These are phyloP conservation scores for Penicillium canariense DNA, from an alignment of 495 filamentous ascomycete species.

Conservation along the genomic window DNA sequence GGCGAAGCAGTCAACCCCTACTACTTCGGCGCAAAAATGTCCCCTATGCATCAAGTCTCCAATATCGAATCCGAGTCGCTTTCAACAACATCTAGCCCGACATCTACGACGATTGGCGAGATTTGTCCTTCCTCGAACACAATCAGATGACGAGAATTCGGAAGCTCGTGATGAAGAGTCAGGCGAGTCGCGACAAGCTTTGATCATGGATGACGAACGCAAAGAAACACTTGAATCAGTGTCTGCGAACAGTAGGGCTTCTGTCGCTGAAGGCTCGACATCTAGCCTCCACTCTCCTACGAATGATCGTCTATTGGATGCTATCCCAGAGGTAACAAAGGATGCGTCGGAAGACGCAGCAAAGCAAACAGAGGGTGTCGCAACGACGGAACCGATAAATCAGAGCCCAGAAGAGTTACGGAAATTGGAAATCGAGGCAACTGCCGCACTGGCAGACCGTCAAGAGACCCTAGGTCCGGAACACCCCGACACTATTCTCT, in stretches of 20 bases:
- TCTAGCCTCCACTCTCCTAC: background rate
- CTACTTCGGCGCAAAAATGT: background rate
- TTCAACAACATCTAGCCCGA: background rate
- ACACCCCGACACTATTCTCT: background rate
- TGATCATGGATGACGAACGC: background rate
- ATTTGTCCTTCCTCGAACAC: background rate
- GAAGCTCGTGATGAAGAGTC: background rate
- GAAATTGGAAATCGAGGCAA: background rate
- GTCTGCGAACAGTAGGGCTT: background rate
- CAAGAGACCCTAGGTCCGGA: background rate
- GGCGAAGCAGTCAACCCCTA: background rate
- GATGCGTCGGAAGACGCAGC: background rate
- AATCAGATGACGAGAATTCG: background rate
- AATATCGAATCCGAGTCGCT: background rate
- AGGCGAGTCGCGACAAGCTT: background rate
- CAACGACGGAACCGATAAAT: too few species aligned
- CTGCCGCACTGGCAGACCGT: background rate
- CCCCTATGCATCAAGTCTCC: background rate
- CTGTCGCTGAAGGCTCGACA: background rate
- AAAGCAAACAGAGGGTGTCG: background rate
- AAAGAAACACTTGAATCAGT: background rate
- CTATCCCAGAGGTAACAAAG: background rate
- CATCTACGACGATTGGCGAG: background rate
- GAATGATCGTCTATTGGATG: background rate
- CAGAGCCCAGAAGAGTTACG: background rate